These are phyloP conservation scores for Chlamydomonas schloesseri DNA, from an alignment of 139 green algal genomes.

Conservation along the genomic window DNA sequence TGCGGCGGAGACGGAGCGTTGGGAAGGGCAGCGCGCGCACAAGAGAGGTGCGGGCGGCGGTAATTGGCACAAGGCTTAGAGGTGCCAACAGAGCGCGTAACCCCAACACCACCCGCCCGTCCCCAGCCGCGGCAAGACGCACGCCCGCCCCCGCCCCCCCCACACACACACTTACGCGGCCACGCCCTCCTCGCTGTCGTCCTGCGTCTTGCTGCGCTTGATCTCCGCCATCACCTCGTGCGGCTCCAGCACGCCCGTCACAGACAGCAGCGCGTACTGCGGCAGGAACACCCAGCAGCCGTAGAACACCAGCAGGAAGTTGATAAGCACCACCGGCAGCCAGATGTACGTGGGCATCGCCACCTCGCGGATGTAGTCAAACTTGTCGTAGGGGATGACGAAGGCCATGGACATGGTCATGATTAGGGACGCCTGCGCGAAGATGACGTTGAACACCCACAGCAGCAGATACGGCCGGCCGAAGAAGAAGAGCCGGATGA, in stretches of 20 bases:
- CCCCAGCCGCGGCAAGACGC: too few relatives aligned
- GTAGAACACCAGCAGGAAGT: conserved; percentile 41
- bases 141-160: too few relatives aligned
- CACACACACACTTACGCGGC: conserved; percentile 18
- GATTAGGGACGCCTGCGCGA: conserved; percentile 39
- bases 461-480: conserved; percentile 36
- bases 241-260: conserved; percentile 33
- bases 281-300: conserved; percentile 45
- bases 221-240: conserved; percentile 47
- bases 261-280: conserved; percentile 42
- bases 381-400: conserved; percentile 54
- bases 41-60: too few relatives aligned
- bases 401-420: conserved; percentile 50
- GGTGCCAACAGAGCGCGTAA: too few relatives aligned
- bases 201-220: conserved; percentile 44
- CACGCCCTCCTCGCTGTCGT: conserved; percentile 34
- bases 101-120: too few relatives aligned
- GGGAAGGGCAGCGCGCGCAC: too few relatives aligned
- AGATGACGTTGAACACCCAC: conserved; percentile 54
- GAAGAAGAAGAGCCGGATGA: conserved; percentile 47
- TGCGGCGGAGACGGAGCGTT: neutral
- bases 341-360: conserved; percentile 31
- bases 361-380: conserved; percentile 21
- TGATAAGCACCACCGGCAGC: conserved; percentile 31
- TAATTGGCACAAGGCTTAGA: too few relatives aligned